A percentile compares a stretch with the other conserved stretches of the same genome.
phyloP scores from a whole-genome alignment of 1,139 yeast genomes.

The Candida neerlandica region DNA sequence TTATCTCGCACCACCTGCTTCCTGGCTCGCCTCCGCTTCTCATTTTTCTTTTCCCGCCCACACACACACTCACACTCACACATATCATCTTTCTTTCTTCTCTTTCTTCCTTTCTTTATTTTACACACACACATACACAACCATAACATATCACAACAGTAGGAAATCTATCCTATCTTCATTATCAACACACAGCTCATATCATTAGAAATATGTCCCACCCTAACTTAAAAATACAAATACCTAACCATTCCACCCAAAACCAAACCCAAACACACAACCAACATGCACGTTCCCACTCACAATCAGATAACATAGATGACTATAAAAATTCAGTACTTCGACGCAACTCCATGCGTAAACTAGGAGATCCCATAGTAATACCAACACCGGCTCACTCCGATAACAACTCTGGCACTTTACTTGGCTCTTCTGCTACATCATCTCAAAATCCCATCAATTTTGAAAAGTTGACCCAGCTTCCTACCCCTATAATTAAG shows the following conservation, averaged over 20 bases:
- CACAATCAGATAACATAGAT: constrained; percentile 1
- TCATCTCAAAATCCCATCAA: not conserved
- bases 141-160: not conserved
- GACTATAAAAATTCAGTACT: constrained; percentile 2
- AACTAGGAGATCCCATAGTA: not conserved
- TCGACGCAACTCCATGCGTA: constrained; percentile 3
- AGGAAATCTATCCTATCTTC: not conserved
- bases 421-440: not conserved
- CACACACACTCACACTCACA: no score
- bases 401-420: not conserved
- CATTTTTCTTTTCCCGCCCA: no score
- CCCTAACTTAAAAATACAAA: constrained; percentile 7
- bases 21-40: no score
- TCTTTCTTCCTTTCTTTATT: no score
- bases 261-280: not conserved
- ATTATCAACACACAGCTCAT: not conserved
- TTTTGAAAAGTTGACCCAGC: constrained; percentile 50
- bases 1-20: no score
- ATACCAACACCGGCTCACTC: not conserved
- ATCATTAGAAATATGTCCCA: not conserved
- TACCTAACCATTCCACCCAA: not conserved
- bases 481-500: constrained; percentile 55
- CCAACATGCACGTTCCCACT: not conserved
- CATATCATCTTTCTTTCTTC: no score
- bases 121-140: not conserved